Evolutionary conservation across 192 early-diverging fungal species (phyloP), one percentile per base, ranked within the genome.

Genomic region (Coemansia sp.): DNA sequence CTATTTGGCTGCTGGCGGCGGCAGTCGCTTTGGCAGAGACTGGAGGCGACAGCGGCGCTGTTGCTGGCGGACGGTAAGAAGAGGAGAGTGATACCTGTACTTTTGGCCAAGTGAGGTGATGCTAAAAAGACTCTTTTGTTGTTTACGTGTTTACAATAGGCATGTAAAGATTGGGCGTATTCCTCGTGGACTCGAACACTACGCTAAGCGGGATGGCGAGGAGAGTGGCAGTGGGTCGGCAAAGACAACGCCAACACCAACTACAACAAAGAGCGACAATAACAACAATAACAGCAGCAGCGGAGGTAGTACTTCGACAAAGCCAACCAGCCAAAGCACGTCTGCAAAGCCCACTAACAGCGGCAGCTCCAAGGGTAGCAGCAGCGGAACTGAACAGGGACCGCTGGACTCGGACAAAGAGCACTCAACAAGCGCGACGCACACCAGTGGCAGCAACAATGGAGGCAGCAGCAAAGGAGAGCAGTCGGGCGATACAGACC

Each of bases 401-500:
- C 12, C 67, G 33, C 71, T 78, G 11, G 71, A 34, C 9, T 3
- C 71, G 1, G 76, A 78, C 71, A 55, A 70, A 16, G 11, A 59
- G 55, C 40, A 68, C 5, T 41, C 40, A 33, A 65, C 15, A 70
- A 44, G n/a, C 51, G 38, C 29, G 36, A 38, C 57, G 1, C 64
- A 74, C 60, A 65, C 67, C 34, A 44, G 62, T 8, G 46, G 40
- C 49, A 49, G 72, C 60, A 60, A 55, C 66, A 54, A 46, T 22
- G 42, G 16, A 18, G 64, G 22, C 41, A 72, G 63, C 61, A 38
- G 41, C 46, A 67, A 60, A 9, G 70, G 55, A n/a, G 63, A 41
- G 20, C 18, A 62, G 12, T 63, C 65, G 16, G 49, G 65, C 41
- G 72, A 66, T 29, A 76, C 73, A 9, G 82, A 84, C 42, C 77